phyloP scores from a whole-genome alignment of 129 eudicot species.

The Helichrysum umbraculigerum region DNA sequence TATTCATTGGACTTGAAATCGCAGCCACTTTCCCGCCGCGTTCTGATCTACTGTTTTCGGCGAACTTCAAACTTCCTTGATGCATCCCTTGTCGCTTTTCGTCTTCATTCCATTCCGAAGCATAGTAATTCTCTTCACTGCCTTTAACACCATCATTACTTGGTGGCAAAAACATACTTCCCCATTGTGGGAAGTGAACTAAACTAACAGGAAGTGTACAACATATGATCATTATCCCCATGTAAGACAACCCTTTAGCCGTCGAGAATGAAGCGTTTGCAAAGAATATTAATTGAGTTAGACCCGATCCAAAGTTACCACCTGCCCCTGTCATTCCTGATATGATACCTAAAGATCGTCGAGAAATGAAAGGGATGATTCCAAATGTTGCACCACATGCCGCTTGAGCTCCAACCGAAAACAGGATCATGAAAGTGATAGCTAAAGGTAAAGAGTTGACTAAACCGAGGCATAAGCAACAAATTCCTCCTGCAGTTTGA shows the following conservation, averaged over 20 bases:
- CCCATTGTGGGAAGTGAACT: conserved; percentile 75
- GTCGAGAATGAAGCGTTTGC: conserved; percentile 53
- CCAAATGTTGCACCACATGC: conserved; percentile 65
- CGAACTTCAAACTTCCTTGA: conserved; percentile 50
- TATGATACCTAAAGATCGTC: conserved; percentile 54
- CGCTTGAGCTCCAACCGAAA: conserved; percentile 56
- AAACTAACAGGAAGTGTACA: conserved; percentile 61
- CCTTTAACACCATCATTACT: conserved; percentile 33
- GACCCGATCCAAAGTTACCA: conserved; percentile 69
- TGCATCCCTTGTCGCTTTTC: conserved; percentile 56
- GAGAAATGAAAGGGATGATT: conserved; percentile 55
- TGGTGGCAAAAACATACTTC: conserved; percentile 62
- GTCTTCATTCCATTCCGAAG: conserved; percentile 45
- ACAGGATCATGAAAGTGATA: conserved; percentile 45
- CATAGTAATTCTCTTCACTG: conserved; percentile 45
- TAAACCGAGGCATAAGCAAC: conserved; percentile 46
- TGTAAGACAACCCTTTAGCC: conserved; percentile 47
- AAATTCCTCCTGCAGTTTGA: conserved; percentile 59
- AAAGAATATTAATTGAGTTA: conserved; percentile 71
- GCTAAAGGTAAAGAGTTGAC: conserved; percentile 45
- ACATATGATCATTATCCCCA: conserved; percentile 67
- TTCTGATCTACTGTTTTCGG: conserved; percentile 47
- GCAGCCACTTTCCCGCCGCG: conserved; percentile 44
- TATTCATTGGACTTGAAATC: conserved; percentile 33
- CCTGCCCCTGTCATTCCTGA: conserved; percentile 74